These are phyloP conservation scores for Aspergillus tanneri DNA, from an alignment of 2,329 filamentous ascomycete species.

Conservation along the genomic window DNA sequence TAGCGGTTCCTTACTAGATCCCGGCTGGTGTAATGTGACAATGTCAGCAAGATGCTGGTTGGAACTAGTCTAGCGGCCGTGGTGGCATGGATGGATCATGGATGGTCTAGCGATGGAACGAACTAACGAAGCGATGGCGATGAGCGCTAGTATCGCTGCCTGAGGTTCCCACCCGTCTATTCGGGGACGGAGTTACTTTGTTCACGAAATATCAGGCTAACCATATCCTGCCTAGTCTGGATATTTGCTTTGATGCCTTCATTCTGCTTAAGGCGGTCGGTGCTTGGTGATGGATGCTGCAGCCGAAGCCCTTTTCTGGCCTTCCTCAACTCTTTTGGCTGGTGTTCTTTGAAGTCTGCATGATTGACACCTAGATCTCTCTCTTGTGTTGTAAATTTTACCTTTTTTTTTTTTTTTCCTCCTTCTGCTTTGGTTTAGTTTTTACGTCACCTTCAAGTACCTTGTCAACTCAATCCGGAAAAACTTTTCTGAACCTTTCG, in stretches of 20 bases:
- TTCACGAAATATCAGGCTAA: neutral
- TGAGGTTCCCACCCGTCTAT: neutral
- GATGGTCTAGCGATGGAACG: no score
- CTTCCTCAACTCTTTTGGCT: neutral
- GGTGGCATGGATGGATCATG: no score
- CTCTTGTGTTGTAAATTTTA: neutral
- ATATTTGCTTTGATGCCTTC: constrained; percentile 4
- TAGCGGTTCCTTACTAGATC: constrained; percentile 7
- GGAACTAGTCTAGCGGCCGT: no score
- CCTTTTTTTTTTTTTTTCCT: constrained; percentile 5
- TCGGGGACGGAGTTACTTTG: constrained; percentile 8
- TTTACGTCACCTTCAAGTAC: constrained; percentile 10
- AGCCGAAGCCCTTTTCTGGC: neutral
- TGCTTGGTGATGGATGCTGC: no score
- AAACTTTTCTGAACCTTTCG: neutral
- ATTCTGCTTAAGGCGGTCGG: neutral
- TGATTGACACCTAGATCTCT: neutral
- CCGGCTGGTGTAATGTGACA: neutral
- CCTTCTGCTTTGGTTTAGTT: constrained; percentile 11
- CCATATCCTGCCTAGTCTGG: constrained; percentile 3
- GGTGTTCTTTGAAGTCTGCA: no score
- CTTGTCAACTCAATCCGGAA: no score
- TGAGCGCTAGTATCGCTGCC: neutral
- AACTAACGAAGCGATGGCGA: no score
- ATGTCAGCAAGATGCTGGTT: constrained; percentile 8